A percentile compares a stretch with the other conserved stretches of the same genome.
These are phyloP conservation scores for Magnusiomyces tetraspermus DNA, from an alignment of 1,139 yeast species.

Conservation along the genomic window DNA sequence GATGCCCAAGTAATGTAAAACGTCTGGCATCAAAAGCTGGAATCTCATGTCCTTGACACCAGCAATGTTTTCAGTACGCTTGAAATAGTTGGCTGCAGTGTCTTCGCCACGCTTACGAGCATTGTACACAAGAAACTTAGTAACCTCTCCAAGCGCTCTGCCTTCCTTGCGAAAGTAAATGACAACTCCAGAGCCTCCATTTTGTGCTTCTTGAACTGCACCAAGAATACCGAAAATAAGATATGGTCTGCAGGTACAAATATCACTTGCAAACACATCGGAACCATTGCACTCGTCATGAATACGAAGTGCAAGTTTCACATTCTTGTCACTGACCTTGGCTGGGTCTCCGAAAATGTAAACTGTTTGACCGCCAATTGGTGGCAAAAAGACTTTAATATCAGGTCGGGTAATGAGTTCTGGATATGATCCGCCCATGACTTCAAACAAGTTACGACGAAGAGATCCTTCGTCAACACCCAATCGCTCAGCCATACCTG, in stretches of 20 bases:
- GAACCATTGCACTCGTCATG: conserved; percentile 61
- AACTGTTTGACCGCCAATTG: conserved; percentile 54
- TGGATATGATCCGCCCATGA: conserved; percentile 58
- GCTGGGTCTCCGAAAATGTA: conserved; percentile 54
- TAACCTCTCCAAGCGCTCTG: conserved; percentile 55
- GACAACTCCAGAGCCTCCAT: conserved; percentile 51
- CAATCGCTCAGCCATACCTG: conserved; percentile 54
- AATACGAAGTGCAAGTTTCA: conserved; percentile 45
- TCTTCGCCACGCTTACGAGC: conserved; percentile 60
- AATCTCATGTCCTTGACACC: conserved; percentile 59
- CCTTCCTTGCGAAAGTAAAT: conserved; percentile 58
- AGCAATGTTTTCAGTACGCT: conserved; percentile 55
- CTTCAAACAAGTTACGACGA: conserved; percentile 50
- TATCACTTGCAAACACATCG: conserved; percentile 57
- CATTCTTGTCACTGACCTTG: conserved; percentile 40
- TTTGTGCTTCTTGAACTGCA: conserved; percentile 55
- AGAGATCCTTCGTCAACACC: conserved; percentile 46
- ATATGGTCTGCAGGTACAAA: conserved; percentile 58
- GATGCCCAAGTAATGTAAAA: conserved; percentile 52
- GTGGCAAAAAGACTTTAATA: conserved; percentile 51
- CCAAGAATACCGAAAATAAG: conserved; percentile 52
- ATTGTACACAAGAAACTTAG: conserved; percentile 54
- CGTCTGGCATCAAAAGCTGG: conserved; percentile 61
- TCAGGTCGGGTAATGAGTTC: conserved; percentile 55
- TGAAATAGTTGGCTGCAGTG: conserved; percentile 54